Base-by-base conservation (phyloP, 1,284 basidiomycete species). In the Tylopilus microsporus region DNA sequence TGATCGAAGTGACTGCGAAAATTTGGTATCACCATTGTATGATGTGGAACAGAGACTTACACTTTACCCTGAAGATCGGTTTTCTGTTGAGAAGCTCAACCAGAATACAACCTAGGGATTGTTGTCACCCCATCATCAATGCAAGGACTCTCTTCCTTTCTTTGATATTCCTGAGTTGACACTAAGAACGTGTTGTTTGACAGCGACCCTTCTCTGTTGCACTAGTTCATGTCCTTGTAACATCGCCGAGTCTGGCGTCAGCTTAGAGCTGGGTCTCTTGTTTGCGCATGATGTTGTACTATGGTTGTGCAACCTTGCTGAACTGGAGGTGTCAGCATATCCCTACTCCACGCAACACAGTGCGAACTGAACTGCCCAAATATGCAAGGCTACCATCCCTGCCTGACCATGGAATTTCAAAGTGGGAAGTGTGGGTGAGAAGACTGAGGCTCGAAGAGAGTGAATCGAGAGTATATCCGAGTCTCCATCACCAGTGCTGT, bases 11-110 rank as follows among this genome's bases (percentile, higher is more conserved):
- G 97, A 73, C 90, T 91, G 65, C 10, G 53, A 18, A 58, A 15
- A 52, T 18, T 56, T 49, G 19, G 32, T n/a, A 41, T 57, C 25
- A 61, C 25, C 10, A 42, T 1, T 30, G 43, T 42, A 11, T 30
- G 10, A 36, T n/a, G 39, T 18, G 7, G 10, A 52, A 16, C 2
- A 3, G 5, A 47, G 11, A 77, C 87, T 68, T 74, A 94, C 87
- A 98, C 96, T 76, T 95, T 80, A 56, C 97, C 74, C 98, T 99
- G 83, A 94, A 99, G 69, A 99, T 98, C 1, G 97, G 97, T 70
- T 95, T 92, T 41, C 97, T 94, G 16, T 95, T 94, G 8, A 99
- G 80, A 15, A 99, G 81, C 74, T 99, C 97, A 3, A 97, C 97
- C 47, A 99, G 82, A 66, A 99, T 99, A 74, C 97, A 99, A 10